These are phyloP conservation scores for Naganishia sp. DNA, from an alignment of 1,284 basidiomycete genomes.

Conservation along the genomic window DNA sequence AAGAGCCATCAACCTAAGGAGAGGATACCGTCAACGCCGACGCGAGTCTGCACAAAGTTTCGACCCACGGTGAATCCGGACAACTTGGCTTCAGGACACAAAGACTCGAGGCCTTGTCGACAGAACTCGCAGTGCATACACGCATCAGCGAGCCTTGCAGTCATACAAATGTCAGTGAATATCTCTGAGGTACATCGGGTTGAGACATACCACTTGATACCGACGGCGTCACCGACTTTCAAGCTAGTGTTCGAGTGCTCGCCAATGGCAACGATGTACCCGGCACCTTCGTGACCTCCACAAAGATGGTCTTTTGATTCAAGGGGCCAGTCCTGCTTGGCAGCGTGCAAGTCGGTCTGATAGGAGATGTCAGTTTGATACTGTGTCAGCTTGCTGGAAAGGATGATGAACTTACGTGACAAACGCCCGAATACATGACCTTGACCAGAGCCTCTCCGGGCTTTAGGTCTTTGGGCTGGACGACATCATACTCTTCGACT, in stretches of 20 bases:
- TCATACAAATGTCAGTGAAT: background rate
- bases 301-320: slow-evolving; percentile 46
- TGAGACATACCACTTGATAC: slow-evolving; percentile 63
- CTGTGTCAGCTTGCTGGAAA: background rate
- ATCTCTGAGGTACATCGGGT: background rate
- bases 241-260: slow-evolving; percentile 62
- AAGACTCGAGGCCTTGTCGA: slow-evolving; percentile 61
- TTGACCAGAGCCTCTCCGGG: slow-evolving; percentile 81
- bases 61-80: slow-evolving; percentile 64
- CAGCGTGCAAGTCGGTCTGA: slow-evolving; percentile 79
- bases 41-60: background rate
- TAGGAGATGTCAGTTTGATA: slow-evolving; percentile 38
- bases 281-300: slow-evolving; percentile 81
- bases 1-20: slow-evolving; percentile 69
- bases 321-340: slow-evolving; percentile 69
- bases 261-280: slow-evolving; percentile 73
- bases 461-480: slow-evolving; percentile 64
- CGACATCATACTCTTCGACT: slow-evolving; percentile 57
- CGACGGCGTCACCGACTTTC: slow-evolving; percentile 74
- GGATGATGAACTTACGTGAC: slow-evolving; percentile 33
- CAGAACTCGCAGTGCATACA: slow-evolving; percentile 75
- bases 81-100: slow-evolving; percentile 63
- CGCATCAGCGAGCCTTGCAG: slow-evolving; percentile 68
- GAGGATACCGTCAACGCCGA: background rate
- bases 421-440: slow-evolving; percentile 67